Conservation (phyloP, 176 grass and related monocot species). For the Aegilops bicornis region DNA sequence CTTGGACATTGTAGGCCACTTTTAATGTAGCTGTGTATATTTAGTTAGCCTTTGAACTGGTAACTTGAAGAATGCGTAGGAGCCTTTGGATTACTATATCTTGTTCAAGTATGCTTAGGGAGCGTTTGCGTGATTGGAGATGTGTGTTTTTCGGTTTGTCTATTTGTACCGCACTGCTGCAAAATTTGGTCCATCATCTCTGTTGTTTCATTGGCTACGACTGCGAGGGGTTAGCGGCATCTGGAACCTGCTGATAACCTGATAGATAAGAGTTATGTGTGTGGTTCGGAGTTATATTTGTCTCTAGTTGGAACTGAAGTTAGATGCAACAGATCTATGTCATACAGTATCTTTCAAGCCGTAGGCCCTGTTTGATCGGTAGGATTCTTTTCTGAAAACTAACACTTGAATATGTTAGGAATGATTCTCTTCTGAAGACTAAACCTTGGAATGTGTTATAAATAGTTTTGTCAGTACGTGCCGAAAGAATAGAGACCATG, state of each 20-base stretch:
- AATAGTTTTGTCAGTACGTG: too few species aligned
- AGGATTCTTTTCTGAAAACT: too few species aligned
- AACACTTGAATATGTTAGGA: background rate
- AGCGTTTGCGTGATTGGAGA: background rate
- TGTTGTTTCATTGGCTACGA: too few species aligned
- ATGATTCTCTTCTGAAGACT: background rate
- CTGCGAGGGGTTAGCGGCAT: too few species aligned
- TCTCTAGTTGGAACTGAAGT: background rate
- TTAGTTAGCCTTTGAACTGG: slow-evolving; percentile 26
- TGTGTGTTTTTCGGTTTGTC: background rate
- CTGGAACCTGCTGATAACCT: too few species aligned
- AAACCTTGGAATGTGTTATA: too few species aligned
- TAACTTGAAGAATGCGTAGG: background rate
- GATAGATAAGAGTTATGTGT: background rate
- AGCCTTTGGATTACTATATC: background rate
- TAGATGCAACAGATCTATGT: background rate
- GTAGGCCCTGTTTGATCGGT: too few species aligned
- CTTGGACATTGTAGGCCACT: background rate
- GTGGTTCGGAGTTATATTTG: background rate
- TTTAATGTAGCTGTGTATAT: slow-evolving; percentile 34
- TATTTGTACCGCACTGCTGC: background rate
- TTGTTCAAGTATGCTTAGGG: background rate
- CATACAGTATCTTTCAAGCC: too few species aligned
- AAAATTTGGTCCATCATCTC: background rate
- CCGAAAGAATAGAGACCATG: too few species aligned